Percentiles rank a stretch among this genome's conserved stretches.
phyloP scores from a whole-genome alignment of 1,139 yeast genomes.

The Hansenula lynferdii region DNA sequence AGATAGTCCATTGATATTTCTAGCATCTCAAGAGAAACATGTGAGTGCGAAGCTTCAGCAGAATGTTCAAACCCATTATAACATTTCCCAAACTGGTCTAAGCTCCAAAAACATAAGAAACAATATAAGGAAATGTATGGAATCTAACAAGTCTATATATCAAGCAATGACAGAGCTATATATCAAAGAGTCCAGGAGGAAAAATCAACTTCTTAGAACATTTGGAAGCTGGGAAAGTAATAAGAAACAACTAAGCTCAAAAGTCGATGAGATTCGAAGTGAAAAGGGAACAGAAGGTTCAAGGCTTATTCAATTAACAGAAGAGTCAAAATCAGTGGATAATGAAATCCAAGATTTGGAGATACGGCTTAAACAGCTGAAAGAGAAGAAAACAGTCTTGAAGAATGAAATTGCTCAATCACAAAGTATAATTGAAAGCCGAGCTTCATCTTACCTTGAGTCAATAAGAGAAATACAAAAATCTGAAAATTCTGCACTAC shows the following conservation, averaged over 20 bases:
- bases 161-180: constrained; percentile 48
- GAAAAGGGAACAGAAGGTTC: constrained; percentile 40
- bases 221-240: constrained; percentile 43
- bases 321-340: constrained; percentile 37
- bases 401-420: constrained; percentile 43
- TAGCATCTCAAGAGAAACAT: constrained; percentile 15
- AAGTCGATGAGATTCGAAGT: constrained; percentile 39
- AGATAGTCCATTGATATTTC: constrained; percentile 13
- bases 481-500: constrained; percentile 34
- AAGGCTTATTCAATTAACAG: constrained; percentile 35
- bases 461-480: constrained; percentile 36
- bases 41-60: constrained; percentile 11
- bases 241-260: constrained; percentile 31
- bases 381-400: constrained; percentile 34
- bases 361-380: constrained; percentile 30
- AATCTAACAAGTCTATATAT: constrained; percentile 23
- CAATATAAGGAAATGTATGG: constrained; percentile 13
- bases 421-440: constrained; percentile 50
- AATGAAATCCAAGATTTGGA: constrained; percentile 41
- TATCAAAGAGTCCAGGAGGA: constrained; percentile 32
- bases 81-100: constrained; percentile 15
- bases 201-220: constrained; percentile 27
- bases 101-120: constrained; percentile 14
- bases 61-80: constrained; percentile 11
- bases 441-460: constrained; percentile 39